These are phyloP conservation scores for Candida peoriensis DNA, from an alignment of 805 yeast species.

Conservation along the genomic window DNA sequence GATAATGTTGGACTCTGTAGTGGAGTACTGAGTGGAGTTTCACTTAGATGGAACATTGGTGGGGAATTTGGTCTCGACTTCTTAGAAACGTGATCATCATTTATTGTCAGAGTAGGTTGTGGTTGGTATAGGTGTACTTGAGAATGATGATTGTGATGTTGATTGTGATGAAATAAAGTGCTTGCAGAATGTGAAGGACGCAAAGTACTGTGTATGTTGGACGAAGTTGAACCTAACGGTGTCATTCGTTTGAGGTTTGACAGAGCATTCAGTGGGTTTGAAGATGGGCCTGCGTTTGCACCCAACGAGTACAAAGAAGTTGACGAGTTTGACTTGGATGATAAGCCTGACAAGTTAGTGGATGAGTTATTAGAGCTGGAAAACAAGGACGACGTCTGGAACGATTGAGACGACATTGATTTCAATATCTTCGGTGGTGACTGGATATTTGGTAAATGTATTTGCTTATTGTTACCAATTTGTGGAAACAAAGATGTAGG, in stretches of 20 bases:
- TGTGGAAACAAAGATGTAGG: constrained; percentile 14
- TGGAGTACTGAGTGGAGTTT: constrained; percentile 47
- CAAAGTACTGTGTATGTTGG: constrained; percentile 10
- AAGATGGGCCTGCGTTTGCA: constrained; percentile 1
- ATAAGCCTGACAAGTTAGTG: constrained; percentile 19
- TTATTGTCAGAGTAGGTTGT: neutral
- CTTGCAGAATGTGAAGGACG: constrained; percentile 24
- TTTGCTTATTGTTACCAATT: constrained; percentile 9
- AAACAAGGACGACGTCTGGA: constrained; percentile 22
- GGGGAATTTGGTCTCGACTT: constrained; percentile 48
- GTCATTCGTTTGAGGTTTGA: constrained; percentile 33
- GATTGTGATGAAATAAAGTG: constrained; percentile 14
- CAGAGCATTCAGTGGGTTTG: constrained; percentile 19
- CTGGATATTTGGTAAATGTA: constrained; percentile 22
- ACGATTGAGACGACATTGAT: constrained; percentile 20
- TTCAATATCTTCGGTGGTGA: constrained; percentile 27
- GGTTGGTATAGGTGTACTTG: constrained; percentile 20
- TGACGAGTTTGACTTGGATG: constrained; percentile 25
- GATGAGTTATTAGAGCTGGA: constrained; percentile 22
- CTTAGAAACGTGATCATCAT: constrained; percentile 27
- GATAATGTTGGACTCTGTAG: constrained; percentile 41
- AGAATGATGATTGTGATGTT: constrained; percentile 15
- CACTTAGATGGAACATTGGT: constrained; percentile 30
- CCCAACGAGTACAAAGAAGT: constrained; percentile 22
- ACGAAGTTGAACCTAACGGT: constrained; percentile 26